Evolutionary conservation across 148 eudicot genomes (phyloP).

Genomic region (Arctostaphylos glauca): DNA sequence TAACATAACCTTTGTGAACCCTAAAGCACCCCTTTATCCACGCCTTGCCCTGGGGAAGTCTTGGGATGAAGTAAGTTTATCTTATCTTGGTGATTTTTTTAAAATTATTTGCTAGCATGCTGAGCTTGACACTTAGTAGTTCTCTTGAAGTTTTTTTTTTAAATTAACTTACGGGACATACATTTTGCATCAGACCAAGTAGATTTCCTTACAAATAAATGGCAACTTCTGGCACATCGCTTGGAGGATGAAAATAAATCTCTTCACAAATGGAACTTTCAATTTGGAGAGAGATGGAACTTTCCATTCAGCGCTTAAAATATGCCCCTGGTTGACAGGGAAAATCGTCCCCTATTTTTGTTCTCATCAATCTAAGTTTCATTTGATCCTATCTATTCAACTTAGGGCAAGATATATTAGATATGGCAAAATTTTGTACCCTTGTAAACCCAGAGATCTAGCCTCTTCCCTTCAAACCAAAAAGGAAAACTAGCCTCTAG

Average conservation of each 20-base stretch:
- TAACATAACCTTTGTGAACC: slow-evolving; percentile 54
- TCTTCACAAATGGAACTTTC: not conserved
- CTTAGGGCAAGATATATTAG: not conserved
- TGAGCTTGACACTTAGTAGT: not conserved
- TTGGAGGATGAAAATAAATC: not conserved
- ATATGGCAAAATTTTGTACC: not conserved
- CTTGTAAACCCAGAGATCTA: not conserved
- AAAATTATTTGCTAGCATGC: not conserved
- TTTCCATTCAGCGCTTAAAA: not conserved
- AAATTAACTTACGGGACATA: not conserved
- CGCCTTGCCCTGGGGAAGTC: slow-evolving; percentile 56
- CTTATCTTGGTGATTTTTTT: not conserved
- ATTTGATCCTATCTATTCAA: not conserved
- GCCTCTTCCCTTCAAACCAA: not conserved
- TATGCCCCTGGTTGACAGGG: not conserved
- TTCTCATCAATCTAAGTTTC: not conserved
- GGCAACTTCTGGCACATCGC: not conserved
- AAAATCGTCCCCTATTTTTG: not conserved
- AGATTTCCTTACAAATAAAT: not conserved
- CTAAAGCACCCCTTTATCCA: slow-evolving; percentile 75
- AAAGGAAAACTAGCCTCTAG: not conserved
- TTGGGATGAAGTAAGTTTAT: slow-evolving; percentile 48
- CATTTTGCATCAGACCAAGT: not conserved
- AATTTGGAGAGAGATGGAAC: not conserved
- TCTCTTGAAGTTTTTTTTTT: not conserved